Base-by-base conservation (phyloP, 192 early-diverging fungal species). In the Fimicolochytrium jonesii region DNA sequence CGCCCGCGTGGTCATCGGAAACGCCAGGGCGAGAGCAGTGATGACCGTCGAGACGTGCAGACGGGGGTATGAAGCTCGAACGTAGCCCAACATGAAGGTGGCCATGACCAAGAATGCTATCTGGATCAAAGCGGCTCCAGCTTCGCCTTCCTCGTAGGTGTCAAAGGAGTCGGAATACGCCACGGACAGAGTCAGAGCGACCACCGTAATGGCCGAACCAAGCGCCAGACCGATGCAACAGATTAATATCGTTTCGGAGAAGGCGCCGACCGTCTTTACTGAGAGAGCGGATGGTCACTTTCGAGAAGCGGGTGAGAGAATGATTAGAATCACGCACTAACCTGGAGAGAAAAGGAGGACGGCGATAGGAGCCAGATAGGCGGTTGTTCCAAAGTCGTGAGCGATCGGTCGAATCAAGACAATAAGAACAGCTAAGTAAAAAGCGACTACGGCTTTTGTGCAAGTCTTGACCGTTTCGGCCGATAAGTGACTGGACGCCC, bases 211-310 rank as follows among this genome's bases (percentile, higher is more conserved):
- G 28, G 46, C 54, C 17, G 64, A 15, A 34, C 64, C 64, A 25
- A 66, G 49, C 0, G 20, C 26, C 13, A 66, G 6, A 22, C 64
- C 64, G 18, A 57, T 9, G 15, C 35, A 17, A 3, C 54, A 41
- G 4, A 66, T 58, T 2, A 66, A 22, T 0, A 58, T 34, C 17
- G 28, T 66, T 49, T 66, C 64, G 13, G 58, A 22, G 20, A 58
- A 49, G 11, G 44, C 64, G 9, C 64, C 64, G 28, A 66, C 26
- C n/a, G 54, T 57, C 47, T 36, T 57, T n/a, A 66, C 59, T 61
- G 20, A 18, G 22, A 26, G 23, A 17, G 28, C 29, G 3, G 3
- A 59, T 33, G 29, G 47, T 17, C 26, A 51, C 22, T 11, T 7
- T 23, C 22, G 46, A 22, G 7, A 9, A 7, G 7, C 6, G 11